phyloP scores from a whole-genome alignment of 2,329 filamentous ascomycete species.

The Lizonia empirigonia region DNA sequence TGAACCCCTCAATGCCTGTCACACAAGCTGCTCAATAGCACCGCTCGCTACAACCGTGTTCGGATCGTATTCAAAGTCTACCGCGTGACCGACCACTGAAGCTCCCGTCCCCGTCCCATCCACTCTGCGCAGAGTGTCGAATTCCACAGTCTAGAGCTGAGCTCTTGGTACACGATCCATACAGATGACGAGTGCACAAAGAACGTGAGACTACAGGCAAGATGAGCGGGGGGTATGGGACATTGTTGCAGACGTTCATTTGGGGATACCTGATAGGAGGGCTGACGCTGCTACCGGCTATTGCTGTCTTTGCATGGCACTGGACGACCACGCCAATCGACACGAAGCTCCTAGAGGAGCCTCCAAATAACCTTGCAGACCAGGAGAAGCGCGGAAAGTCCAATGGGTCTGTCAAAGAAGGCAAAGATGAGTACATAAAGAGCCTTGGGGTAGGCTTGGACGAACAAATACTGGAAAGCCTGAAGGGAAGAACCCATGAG shows the following conservation, averaged over 20 bases:
- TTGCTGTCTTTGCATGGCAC: conserved; percentile 27
- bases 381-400: conserved; percentile 19
- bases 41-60: conserved; percentile 19
- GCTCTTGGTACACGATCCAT: not conserved
- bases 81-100: conserved; percentile 11
- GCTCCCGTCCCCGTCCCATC: not conserved
- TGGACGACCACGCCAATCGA: conserved; percentile 25
- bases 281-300: conserved; percentile 28
- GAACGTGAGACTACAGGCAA: conserved; percentile 26
- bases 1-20: conserved; percentile 1
- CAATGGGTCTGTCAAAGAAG: conserved; percentile 17
- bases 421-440: conserved; percentile 18
- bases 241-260: conserved; percentile 32
- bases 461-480: conserved; percentile 30
- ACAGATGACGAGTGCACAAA: conserved; percentile 24
- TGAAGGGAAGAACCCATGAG: conserved; percentile 57
- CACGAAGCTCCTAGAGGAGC: conserved; percentile 10
- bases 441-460: conserved; percentile 29
- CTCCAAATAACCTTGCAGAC: conserved; percentile 9
- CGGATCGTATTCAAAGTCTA: conserved; percentile 14
- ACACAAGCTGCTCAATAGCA: conserved; percentile 8
- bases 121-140: not conserved
- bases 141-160: not conserved
- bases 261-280: conserved; percentile 36
- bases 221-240: conserved; percentile 35